Evolutionary conservation across 2,329 filamentous ascomycete genomes (phyloP).

Genomic region (Dactylellina leptospora): DNA sequence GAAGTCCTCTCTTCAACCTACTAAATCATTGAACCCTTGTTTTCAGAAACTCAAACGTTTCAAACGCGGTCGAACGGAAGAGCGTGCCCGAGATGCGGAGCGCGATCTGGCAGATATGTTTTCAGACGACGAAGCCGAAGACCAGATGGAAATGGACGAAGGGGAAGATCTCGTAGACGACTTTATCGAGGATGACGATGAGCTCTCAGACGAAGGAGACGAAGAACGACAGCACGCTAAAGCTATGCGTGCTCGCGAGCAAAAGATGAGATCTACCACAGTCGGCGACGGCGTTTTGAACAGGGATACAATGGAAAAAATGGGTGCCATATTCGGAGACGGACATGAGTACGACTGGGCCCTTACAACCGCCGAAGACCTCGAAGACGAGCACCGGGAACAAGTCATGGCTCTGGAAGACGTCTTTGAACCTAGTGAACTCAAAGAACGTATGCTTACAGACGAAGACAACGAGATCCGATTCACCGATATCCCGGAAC

Average conservation of each 20-base stretch:
- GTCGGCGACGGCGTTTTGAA: slow-evolving; percentile 80
- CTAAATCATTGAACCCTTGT: neutral
- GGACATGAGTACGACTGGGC: slow-evolving; percentile 97
- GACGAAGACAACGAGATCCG: slow-evolving; percentile 94
- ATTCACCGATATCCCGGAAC: slow-evolving; percentile 86
- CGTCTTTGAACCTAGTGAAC: slow-evolving; percentile 95
- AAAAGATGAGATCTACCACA: slow-evolving; percentile 62
- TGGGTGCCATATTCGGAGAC: slow-evolving; percentile 94
- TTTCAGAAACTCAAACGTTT: slow-evolving; percentile 94
- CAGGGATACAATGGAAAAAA: slow-evolving; percentile 91
- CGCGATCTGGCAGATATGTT: slow-evolving; percentile 91
- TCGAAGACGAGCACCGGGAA: slow-evolving; percentile 78
- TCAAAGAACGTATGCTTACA: slow-evolving; percentile 92
- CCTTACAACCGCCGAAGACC: slow-evolving; percentile 67
- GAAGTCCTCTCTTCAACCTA: neutral
- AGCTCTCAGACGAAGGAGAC: slow-evolving; percentile 85
- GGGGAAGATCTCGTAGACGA: slow-evolving; percentile 63
- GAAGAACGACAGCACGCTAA: slow-evolving; percentile 81
- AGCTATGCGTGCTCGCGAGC: slow-evolving; percentile 83
- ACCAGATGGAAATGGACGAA: slow-evolving; percentile 71
- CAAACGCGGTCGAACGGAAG: slow-evolving; percentile 84
- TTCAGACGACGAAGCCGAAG: slow-evolving; percentile 86
- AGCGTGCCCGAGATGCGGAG: slow-evolving; percentile 70
- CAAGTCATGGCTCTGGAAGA: slow-evolving; percentile 93
- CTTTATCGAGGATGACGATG: slow-evolving; percentile 96